Percentiles rank a stretch among this genome's conserved stretches.
Evolutionary conservation across 208 protist species (phyloP).

Genomic region (Perkinsela sp.): DNA sequence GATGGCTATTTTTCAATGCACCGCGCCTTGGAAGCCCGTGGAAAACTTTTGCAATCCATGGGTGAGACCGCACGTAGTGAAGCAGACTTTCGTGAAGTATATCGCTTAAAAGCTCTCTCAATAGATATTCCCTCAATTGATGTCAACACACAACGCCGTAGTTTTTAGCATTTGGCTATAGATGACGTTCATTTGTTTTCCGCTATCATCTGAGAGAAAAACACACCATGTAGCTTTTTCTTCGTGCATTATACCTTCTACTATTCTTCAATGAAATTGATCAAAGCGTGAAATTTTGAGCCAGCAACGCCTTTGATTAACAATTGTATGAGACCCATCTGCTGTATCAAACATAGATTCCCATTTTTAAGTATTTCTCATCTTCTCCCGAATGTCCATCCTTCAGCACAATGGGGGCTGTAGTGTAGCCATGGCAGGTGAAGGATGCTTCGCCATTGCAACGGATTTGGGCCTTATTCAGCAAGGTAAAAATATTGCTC

Average conservation of each 20-base stretch:
- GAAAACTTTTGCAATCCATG: background rate
- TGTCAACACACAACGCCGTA: background rate
- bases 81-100: background rate
- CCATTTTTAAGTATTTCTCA: no score
- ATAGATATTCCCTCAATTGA: background rate
- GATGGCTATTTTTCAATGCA: background rate
- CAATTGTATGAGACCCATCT: no score
- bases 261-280: no score
- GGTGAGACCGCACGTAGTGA: background rate
- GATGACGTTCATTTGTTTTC: no score
- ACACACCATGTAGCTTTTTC: no score
- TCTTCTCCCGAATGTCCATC: no score
- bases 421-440: conserved; percentile 85
- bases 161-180: background rate
- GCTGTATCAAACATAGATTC: no score
- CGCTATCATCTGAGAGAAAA: no score
- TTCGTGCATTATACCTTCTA: no score
- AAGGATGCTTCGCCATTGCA: conserved; percentile 92
- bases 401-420: conserved; percentile 83
- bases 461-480: conserved; percentile 81
- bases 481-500: conserved; percentile 76
- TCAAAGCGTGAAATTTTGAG: no score
- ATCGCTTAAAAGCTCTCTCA: background rate
- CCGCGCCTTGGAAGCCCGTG: background rate
- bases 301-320: no score